These are phyloP conservation scores for Vickermania spadyakhi DNA, from an alignment of 208 protist genomes.

Conservation along the genomic window DNA sequence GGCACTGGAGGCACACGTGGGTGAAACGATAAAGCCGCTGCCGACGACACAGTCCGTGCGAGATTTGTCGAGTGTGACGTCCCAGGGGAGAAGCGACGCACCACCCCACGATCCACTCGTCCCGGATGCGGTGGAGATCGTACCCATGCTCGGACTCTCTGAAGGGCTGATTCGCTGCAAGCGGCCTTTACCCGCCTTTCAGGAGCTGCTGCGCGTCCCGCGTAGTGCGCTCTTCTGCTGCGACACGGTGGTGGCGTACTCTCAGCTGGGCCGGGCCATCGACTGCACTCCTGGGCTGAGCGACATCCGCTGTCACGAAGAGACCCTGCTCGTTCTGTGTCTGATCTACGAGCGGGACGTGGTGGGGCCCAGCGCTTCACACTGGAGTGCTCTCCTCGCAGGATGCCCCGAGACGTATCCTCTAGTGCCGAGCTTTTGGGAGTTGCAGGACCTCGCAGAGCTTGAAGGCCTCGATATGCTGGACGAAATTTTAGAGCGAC, in stretches of 20 bases:
- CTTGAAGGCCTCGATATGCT: slow-evolving; percentile 73
- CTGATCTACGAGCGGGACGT: slow-evolving; percentile 73
- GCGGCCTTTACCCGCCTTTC: slow-evolving; percentile 27
- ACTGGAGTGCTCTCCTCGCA: slow-evolving; percentile 50
- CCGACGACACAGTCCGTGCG: background rate
- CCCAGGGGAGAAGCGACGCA: background rate
- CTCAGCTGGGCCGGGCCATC: slow-evolving; percentile 43
- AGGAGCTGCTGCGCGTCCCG: slow-evolving; percentile 64
- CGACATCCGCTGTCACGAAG: slow-evolving; percentile 38
- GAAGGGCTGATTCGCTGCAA: slow-evolving; percentile 67
- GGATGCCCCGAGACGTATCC: slow-evolving; percentile 58
- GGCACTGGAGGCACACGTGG: background rate
- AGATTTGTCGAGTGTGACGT: background rate
- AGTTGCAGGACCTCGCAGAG: slow-evolving; percentile 44
- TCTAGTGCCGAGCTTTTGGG: slow-evolving; percentile 65
- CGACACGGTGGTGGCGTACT: slow-evolving; percentile 37
- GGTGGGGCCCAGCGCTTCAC: slow-evolving; percentile 26
- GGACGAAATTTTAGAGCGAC: slow-evolving; percentile 64
- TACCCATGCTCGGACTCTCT: slow-evolving; percentile 18
- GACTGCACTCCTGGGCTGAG: slow-evolving; percentile 19
- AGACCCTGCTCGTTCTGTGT: slow-evolving; percentile 68
- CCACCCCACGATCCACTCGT: slow-evolving; percentile 6
- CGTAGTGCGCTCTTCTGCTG: slow-evolving; percentile 59
- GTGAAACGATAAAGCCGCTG: background rate
- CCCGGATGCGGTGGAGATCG: slow-evolving; percentile 24